Evolutionary conservation across 2,329 filamentous ascomycete genomes (phyloP).

Genomic region (Parafenestella ontariensis): DNA sequence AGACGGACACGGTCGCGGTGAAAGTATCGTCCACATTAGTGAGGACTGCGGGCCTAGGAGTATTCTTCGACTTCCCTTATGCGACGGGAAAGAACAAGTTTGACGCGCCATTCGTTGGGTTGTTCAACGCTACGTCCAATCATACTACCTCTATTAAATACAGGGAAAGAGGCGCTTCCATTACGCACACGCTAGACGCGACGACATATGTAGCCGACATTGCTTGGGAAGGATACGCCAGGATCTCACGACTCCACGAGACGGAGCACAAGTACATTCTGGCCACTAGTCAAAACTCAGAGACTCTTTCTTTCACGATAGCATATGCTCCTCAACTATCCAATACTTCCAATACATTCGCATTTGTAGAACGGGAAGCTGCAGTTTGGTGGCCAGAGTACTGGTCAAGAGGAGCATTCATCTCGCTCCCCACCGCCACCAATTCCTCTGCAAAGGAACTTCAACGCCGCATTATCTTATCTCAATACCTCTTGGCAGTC

Average conservation of each 20-base stretch:
- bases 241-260: conserved; percentile 42
- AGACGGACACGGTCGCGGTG: conserved; percentile 57
- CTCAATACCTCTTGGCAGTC: conserved; percentile 61
- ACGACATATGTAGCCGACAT: conserved; percentile 54
- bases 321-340: conserved; percentile 35
- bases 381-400: conserved; percentile 57
- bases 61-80: conserved; percentile 63
- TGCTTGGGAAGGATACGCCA: conserved; percentile 45
- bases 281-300: conserved; percentile 31
- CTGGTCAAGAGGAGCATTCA: conserved; percentile 60
- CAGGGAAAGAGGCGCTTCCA: conserved; percentile 43
- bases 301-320: conserved; percentile 31
- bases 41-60: conserved; percentile 46
- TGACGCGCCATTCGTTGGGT: conserved; percentile 62
- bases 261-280: conserved; percentile 57
- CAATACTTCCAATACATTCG: conserved; percentile 41
- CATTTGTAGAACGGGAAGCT: conserved; percentile 41
- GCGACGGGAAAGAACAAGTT: conserved; percentile 59
- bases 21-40: conserved; percentile 54
- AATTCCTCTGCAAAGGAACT: conserved; percentile 57
- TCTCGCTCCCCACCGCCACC: conserved; percentile 54
- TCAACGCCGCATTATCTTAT: conserved; percentile 61
- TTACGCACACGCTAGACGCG: conserved; percentile 54
- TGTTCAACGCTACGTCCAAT: conserved; percentile 57
- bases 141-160: conserved; percentile 52